phyloP scores from a whole-genome alignment of 768 basidiomycete species.

The Termitomyces heimii region DNA sequence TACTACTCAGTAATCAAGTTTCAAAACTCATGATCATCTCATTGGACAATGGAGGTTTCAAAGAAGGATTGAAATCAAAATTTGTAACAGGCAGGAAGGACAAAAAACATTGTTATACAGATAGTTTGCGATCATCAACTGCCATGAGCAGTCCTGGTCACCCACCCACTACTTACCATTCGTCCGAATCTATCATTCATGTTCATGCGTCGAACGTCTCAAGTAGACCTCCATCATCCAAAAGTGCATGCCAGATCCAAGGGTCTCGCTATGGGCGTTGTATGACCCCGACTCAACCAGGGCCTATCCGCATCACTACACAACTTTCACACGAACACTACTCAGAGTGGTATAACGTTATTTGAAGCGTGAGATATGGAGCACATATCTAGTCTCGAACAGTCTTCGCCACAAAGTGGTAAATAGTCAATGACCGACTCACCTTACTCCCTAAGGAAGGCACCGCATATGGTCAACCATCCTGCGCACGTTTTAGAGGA shows the following conservation, averaged over 20 bases:
- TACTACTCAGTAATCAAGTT: no score
- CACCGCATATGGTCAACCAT: constrained; percentile 6
- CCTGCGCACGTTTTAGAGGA: constrained; percentile 13
- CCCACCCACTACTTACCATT: background rate
- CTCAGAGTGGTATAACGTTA: background rate
- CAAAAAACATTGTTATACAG: no score
- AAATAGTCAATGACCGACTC: background rate
- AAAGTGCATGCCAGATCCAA: background rate
- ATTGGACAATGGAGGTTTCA: background rate
- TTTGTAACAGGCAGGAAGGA: background rate
- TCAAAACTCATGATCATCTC: background rate
- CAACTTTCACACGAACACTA: background rate
- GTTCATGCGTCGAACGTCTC: background rate
- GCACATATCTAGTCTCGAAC: background rate
- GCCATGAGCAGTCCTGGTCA: background rate
- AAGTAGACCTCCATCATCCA: no score
- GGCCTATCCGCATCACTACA: background rate
- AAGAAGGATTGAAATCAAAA: background rate
- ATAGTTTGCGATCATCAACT: background rate
- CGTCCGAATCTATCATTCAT: background rate
- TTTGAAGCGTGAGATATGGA: background rate
- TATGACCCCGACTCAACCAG: background rate
- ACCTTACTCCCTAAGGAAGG: constrained; percentile 14
- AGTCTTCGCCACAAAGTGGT: constrained; percentile 5
- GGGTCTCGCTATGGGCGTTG: background rate